Evolutionary conservation across 2,329 filamentous ascomycete species (phyloP), one percentile per base, ranked within the genome.

Genomic region (Fusarium domesticum): DNA sequence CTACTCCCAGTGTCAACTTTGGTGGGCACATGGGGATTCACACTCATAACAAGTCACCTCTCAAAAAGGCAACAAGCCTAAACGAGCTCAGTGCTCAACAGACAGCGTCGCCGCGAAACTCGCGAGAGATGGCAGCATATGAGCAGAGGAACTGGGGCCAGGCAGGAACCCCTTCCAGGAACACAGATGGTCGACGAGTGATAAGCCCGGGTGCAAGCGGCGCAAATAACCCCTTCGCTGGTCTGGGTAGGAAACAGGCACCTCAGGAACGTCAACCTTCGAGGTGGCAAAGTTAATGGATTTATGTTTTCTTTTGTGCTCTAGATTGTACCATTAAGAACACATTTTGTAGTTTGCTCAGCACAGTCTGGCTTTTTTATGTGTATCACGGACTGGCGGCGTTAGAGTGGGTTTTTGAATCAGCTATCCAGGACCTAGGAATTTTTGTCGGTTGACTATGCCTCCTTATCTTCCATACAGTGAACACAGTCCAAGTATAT

Each of bases 1-100:
- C 58, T 5, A 55, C 51, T 37, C 45, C 61, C 2, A 62, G 50
- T 6, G 42, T 57, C 5, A 64, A 59, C 46, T 71, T 70, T 61
- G 89, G 89, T 14, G 89, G 91, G 3, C 92, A 78, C 61, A 72
- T 96, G 38, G 90, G 91, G 12, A 77, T 95, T 1, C 90, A 84
- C 64, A 85, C 78, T 6, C 89, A 95, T 64, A 83, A 83, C 6
- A 86, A 84, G 32, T 95, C 89, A 10, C 92, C 92, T 0, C 67
- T 97, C 11, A 85, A 89, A 58, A 96, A 95, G 64, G 77, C 87
- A 2, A 72, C 72, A 12, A 81, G 81, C 73, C 57, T 88, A 71
- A 67, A 80, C 67, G 66, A 87, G 44, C 72, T 81, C 34, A 71
- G 73, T 55, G 61, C 55, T 12, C 67, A 60, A 8, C 66, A 68